These are phyloP conservation scores for Leishmania braziliensis DNA, from an alignment of 208 protist species.

Conservation along the genomic window DNA sequence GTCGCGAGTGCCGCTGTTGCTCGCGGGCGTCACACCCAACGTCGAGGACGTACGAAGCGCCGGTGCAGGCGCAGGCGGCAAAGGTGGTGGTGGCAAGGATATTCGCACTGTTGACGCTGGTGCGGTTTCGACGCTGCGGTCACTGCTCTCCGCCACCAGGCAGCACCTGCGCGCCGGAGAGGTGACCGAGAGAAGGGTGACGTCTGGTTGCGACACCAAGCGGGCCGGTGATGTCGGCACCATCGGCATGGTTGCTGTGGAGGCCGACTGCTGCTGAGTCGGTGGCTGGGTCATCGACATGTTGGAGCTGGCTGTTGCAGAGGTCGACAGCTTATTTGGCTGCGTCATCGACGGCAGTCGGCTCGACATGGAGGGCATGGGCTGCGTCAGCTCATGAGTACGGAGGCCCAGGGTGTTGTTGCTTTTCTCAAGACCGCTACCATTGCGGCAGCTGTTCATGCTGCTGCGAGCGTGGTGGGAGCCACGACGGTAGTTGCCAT, in stretches of 20 bases:
- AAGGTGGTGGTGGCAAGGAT: neutral
- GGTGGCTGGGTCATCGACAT: neutral
- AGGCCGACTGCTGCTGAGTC: neutral
- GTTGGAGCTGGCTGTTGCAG: neutral
- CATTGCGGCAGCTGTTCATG: neutral
- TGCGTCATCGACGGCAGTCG: conserved; percentile 23
- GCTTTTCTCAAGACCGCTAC: neutral
- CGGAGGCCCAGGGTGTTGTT: neutral
- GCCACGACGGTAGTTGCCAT: neutral
- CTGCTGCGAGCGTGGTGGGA: neutral
- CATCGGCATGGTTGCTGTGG: conserved; percentile 10
- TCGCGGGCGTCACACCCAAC: neutral
- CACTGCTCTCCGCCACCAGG: conserved; percentile 20
- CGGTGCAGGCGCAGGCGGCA: neutral
- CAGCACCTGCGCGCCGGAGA: conserved; percentile 25
- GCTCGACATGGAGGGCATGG: conserved; percentile 2
- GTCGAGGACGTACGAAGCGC: conserved; percentile 9
- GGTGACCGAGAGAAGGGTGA: conserved; percentile 9
- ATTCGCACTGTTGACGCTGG: neutral
- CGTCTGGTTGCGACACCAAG: conserved; percentile 20
- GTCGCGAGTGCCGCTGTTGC: neutral
- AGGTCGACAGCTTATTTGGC: conserved; percentile 19
- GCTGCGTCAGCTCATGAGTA: neutral
- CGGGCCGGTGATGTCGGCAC: conserved; percentile 24
- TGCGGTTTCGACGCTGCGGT: neutral